Evolutionary conservation across 1,284 basidiomycete genomes (phyloP).

Genomic region (Flammula alnicola): DNA sequence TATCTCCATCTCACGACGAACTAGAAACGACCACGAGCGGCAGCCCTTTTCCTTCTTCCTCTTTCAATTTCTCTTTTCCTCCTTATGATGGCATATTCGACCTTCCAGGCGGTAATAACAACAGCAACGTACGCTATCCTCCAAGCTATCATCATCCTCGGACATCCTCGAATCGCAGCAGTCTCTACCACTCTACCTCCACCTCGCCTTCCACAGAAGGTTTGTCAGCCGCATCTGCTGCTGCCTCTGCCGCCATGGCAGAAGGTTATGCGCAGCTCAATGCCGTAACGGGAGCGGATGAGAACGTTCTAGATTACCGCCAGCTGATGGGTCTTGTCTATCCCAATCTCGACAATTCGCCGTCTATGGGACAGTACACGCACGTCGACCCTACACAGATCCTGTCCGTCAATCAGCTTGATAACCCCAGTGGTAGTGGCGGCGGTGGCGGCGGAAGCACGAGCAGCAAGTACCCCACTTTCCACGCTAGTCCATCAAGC

Average conservation of each 20-base stretch:
- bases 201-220: conserved; percentile 48
- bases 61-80: conserved; percentile 80
- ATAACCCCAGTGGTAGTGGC: conserved; percentile 23
- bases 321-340: conserved; percentile 70
- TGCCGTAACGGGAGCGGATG: conserved; percentile 58
- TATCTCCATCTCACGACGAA: conserved; percentile 15
- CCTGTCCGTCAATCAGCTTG: conserved; percentile 54
- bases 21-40: conserved; percentile 30
- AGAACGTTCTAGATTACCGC: conserved; percentile 59
- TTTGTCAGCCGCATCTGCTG: conserved; percentile 65
- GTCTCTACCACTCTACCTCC: conserved; percentile 43
- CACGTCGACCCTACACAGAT: conserved; percentile 91
- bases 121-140: conserved; percentile 20
- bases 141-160: conserved; percentile 20
- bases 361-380: conserved; percentile 64
- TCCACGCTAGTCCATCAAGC: conserved; percentile 79
- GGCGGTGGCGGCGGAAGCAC: conserved; percentile 32
- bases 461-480: conserved; percentile 42
- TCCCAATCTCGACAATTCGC: conserved; percentile 50
- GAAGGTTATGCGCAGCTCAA: conserved; percentile 70
- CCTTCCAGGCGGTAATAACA: conserved; percentile 21
- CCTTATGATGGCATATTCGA: conserved; percentile 76
- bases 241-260: conserved; percentile 66
- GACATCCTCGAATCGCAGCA: conserved; percentile 35
- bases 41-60: conserved; percentile 69